These are phyloP conservation scores for Jacaranda mimosifolia DNA, from an alignment of 257 asterid species.

Conservation along the genomic window DNA sequence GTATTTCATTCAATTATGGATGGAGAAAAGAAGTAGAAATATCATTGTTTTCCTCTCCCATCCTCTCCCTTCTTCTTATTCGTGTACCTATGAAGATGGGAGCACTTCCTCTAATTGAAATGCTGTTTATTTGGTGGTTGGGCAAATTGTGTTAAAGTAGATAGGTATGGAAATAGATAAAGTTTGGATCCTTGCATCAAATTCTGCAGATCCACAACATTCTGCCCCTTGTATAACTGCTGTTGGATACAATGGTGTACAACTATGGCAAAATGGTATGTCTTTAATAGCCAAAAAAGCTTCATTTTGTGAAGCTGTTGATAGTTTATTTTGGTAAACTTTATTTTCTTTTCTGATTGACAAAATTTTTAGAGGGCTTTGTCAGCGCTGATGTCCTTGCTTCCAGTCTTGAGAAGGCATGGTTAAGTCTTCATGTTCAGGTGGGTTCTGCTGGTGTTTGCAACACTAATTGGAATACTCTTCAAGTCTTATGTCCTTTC, in stretches of 20 bases:
- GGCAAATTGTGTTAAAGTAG: background rate
- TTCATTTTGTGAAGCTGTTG: conserved; percentile 26
- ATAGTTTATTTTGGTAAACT: conserved; percentile 11
- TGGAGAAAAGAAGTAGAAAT: conserved; percentile 1
- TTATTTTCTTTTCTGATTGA: conserved; percentile 34
- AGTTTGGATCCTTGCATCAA: conserved; percentile 60
- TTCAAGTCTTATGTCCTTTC: conserved; percentile 24
- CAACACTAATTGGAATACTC: conserved; percentile 20
- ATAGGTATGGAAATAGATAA: conserved; percentile 31
- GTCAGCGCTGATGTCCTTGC: conserved; percentile 76
- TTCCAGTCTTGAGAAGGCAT: conserved; percentile 83
- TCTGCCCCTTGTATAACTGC: conserved; percentile 85
- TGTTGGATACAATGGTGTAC: conserved; percentile 83
- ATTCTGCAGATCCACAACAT: conserved; percentile 74
- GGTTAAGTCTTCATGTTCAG: conserved; percentile 96
- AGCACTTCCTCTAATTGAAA: background rate
- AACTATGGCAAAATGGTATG: conserved; percentile 83
- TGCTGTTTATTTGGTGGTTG: background rate
- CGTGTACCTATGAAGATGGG: background rate
- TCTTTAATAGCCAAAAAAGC: conserved; percentile 26
- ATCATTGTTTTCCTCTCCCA: background rate
- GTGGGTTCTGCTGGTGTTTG: conserved; percentile 49
- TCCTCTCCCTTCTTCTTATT: background rate
- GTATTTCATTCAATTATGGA: background rate
- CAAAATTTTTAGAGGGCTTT: conserved; percentile 62